Percentiles rank a stretch among this genome's conserved stretches.
Evolutionary conservation across 805 yeast species (phyloP).

Genomic region (Schwanniomyces sp.): DNA sequence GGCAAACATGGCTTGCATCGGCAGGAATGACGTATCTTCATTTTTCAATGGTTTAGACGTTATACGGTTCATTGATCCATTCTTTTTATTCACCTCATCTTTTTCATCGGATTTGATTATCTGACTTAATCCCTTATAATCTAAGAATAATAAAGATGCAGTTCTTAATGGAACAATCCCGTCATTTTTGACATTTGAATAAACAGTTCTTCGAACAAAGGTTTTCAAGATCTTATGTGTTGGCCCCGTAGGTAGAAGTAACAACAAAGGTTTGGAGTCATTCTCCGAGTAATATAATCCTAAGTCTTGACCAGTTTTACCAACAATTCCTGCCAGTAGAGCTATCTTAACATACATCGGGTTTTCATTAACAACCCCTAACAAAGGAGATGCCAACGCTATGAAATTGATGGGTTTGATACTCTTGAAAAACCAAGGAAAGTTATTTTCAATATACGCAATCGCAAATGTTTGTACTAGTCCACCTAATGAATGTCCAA

Average conservation of each 20-base stretch:
- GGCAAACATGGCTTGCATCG: constrained; percentile 38
- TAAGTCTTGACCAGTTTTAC: constrained; percentile 88
- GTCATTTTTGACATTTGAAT: constrained; percentile 89
- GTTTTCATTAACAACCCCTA: constrained; percentile 86
- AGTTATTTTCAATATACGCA: constrained; percentile 67
- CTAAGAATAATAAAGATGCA: constrained; percentile 79
- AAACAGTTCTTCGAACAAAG: constrained; percentile 73
- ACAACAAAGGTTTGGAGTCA: constrained; percentile 62
- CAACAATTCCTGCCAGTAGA: constrained; percentile 84
- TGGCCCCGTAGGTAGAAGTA: constrained; percentile 74
- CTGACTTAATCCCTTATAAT: constrained; percentile 63
- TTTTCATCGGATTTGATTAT: constrained; percentile 15
- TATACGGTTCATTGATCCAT: constrained; percentile 13
- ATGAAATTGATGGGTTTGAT: constrained; percentile 77
- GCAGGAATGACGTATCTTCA: constrained; percentile 16
- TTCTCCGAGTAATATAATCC: constrained; percentile 55
- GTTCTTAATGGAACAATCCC: constrained; percentile 96
- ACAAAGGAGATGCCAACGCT: constrained; percentile 81
- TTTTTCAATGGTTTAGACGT: constrained; percentile 14
- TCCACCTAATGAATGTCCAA: constrained; percentile 95
- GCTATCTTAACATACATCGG: constrained; percentile 85
- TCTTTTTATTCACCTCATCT: constrained; percentile 12
- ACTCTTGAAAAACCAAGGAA: constrained; percentile 67
- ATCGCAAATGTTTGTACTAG: constrained; percentile 88
- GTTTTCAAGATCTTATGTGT: constrained; percentile 60